Evolutionary conservation across 495 filamentous ascomycete species (phyloP).

Genomic region (Jackrogersella minutella): DNA sequence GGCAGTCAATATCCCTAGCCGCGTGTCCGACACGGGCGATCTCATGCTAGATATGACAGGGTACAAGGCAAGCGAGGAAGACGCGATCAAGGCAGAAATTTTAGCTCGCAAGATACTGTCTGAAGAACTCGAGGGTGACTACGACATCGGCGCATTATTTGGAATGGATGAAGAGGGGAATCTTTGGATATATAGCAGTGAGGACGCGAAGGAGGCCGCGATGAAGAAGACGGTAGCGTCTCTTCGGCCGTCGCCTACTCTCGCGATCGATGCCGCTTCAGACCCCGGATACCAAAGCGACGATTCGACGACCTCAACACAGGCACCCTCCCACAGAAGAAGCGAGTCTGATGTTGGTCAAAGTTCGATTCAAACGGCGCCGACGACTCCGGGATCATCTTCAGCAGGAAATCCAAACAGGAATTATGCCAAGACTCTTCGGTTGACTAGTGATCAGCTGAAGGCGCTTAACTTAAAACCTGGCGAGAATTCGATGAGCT

Average conservation of each 20-base stretch:
- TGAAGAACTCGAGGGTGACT: conserved; percentile 92
- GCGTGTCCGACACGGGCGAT: conserved; percentile 92
- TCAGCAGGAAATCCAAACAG: conserved; percentile 70
- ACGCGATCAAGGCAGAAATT: conserved; percentile 87
- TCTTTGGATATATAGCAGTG: conserved; percentile 97
- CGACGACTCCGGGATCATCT: conserved; percentile 73
- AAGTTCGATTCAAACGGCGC: conserved; percentile 73
- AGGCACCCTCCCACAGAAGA: conserved; percentile 54
- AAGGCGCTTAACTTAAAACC: conserved; percentile 83
- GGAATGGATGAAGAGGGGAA: conserved; percentile 95
- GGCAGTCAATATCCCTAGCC: conserved; percentile 87
- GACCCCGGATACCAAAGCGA: conserved; percentile 97
- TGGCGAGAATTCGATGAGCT: conserved; percentile 90
- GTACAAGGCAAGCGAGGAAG: conserved; percentile 92
- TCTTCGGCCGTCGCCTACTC: conserved; percentile 56
- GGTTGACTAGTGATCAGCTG: conserved; percentile 95
- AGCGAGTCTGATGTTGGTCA: conserved; percentile 75
- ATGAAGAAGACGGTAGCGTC: conserved; percentile 57
- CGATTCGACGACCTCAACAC: conserved; percentile 46
- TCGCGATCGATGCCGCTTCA: conserved; percentile 78
- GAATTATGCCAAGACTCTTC: conserved; percentile 96
- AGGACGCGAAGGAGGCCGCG: conserved; percentile 88
- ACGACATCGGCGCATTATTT: conserved; percentile 95
- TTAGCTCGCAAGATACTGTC: conserved; percentile 94
- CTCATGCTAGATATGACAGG: conserved; percentile 98